Evolutionary conservation across 164 flowering plant genomes (phyloP), one percentile per base, ranked within the genome.

Genomic region (Tetracentron sinense): DNA sequence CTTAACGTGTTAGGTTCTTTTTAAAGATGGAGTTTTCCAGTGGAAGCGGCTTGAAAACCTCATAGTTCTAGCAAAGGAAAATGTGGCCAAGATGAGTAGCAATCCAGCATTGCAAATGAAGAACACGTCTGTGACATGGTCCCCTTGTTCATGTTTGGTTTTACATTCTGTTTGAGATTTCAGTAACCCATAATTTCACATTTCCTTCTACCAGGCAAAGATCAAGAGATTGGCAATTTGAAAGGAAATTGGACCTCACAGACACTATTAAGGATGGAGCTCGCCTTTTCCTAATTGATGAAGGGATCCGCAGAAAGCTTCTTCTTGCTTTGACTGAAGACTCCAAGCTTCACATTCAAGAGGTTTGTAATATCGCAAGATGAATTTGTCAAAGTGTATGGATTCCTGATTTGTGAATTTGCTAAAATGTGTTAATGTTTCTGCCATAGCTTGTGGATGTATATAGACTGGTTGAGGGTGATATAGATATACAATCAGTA

Each of bases 1-100:
- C 49, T 62, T 67, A 48, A 6, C 60, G 58, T 75, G 19, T 28
- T 70, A 93, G 98, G 98, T 93, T 77, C 82, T 93, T 23, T 93
- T 93, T 53, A 93, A 90, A 79, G 98, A 93, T 67, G 97, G 97
- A 25, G 72, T 83, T 63, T 93, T 93, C 77, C 98, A 93, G 60
- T 93, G 98, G 98, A 93, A 93, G 72, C 86, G 97, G 42, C 92
- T 93, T 58, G 98, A 93, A 71, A 93, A 93, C 70, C 94, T 93
- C 59, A 90, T 93, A 61, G 75, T 78, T 68, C 83, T 93, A 52
- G 97, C 98, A 6, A 93, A 93, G 78, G 97, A 93, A 70, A 90
- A 93, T 76, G 98, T 93, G 38, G 73, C 84, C 66, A 90, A 77
- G 78, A 87, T 93, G 98, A 93, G 88, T 77, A 84, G 80, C 77